Conservation (phyloP, 192 early-diverging fungal genomes). For the Haplosporangium gracile region DNA sequence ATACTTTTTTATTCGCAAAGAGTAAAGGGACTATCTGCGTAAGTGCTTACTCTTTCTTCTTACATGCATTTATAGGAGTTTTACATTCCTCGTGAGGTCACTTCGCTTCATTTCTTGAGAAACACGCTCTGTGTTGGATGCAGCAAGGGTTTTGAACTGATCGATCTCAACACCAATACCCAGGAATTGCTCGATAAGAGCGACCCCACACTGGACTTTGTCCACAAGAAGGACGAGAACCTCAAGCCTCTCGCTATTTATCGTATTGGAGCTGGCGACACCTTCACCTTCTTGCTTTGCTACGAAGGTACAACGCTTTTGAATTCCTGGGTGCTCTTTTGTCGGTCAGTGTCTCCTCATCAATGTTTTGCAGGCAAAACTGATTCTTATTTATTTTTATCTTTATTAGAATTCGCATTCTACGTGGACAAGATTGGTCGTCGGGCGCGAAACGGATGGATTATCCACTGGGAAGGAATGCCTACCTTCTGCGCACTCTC, state of each 20-base stretch:
- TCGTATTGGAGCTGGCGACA: constrained; percentile 77
- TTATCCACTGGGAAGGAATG: constrained; percentile 89
- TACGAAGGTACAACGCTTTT: constrained; percentile 79
- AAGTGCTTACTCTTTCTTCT: not conserved
- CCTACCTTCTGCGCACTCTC: constrained; percentile 88
- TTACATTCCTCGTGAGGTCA: constrained; percentile 93
- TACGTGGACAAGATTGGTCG: constrained; percentile 92
- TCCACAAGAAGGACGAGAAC: constrained; percentile 79
- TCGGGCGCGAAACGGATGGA: constrained; percentile 78
- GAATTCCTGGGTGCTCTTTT: not conserved
- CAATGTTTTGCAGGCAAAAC: not conserved
- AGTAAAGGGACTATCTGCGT: not conserved
- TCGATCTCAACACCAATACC: constrained; percentile 88
- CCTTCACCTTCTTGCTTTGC: constrained; percentile 81
- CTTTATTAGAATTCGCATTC: constrained; percentile 84
- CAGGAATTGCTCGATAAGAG: constrained; percentile 89
- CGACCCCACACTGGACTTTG: constrained; percentile 84
- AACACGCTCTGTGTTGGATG: constrained; percentile 92
- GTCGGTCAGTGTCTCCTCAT: not conserved
- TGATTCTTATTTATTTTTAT: not conserved
- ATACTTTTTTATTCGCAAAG: not conserved
- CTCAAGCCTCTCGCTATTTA: constrained; percentile 88
- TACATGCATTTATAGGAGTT: constrained; percentile 77
- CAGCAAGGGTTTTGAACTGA: constrained; percentile 93
- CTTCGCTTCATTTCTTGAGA: constrained; percentile 86